phyloP scores from a whole-genome alignment of 371 early-diverging fungal genomes.

The Mucor plumbeus region DNA sequence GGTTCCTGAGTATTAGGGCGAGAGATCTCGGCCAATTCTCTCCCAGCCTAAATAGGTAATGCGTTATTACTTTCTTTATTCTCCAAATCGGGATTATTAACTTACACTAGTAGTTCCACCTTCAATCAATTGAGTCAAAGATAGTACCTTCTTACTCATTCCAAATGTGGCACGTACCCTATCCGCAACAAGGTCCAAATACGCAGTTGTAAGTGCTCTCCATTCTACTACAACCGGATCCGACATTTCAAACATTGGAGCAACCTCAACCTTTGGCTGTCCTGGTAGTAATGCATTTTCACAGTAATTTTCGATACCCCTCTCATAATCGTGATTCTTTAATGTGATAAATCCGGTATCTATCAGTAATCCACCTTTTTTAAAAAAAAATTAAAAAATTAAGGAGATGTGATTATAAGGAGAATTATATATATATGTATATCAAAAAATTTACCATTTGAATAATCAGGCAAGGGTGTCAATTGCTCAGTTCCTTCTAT shows the following conservation, averaged over 20 bases:
- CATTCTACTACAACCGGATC: constrained; percentile 91
- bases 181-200: constrained; percentile 78
- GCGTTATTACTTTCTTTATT: too few relatives aligned
- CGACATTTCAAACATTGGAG: constrained; percentile 75
- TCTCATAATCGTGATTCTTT: constrained; percentile 43
- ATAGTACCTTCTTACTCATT: constrained; percentile 61
- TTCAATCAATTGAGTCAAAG: constrained; percentile 84
- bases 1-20: constrained; percentile 84
- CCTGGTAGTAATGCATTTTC: constrained; percentile 46
- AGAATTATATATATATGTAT: constrained; percentile 9
- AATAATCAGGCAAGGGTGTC: constrained; percentile 92
- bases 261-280: constrained; percentile 48
- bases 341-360: constrained; percentile 51
- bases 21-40: constrained; percentile 82
- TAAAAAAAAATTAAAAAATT: background rate
- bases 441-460: constrained; percentile 70
- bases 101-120: constrained; percentile 84
- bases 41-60: constrained; percentile 66
- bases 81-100: background rate
- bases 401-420: background rate
- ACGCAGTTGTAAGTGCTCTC: constrained; percentile 87
- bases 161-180: constrained; percentile 63
- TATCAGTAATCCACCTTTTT: constrained; percentile 45
- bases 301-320: constrained; percentile 46
- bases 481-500: constrained; percentile 73